Evolutionary conservation across 768 basidiomycete genomes (phyloP), one percentile per base, ranked within the genome.

Genomic region (Russula abietina): DNA sequence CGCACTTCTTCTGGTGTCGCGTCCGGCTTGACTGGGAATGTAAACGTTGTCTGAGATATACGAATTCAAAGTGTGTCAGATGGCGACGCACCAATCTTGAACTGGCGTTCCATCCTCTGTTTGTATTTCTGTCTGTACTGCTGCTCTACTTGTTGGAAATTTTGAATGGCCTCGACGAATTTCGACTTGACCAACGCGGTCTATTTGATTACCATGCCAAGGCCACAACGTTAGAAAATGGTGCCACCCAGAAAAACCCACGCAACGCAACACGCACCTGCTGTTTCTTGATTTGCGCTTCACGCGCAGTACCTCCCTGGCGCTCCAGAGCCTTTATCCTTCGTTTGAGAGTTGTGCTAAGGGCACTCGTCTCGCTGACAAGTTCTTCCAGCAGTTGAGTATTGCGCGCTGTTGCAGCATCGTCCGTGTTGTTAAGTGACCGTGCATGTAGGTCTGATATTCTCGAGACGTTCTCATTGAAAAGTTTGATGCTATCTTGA

Each of bases 1-100:
- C 81, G 77, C 39, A 96, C 77, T 71, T 96, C 92, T 62, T 92
- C 87, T 12, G 83, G 81, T 32, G 91, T 85, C 22, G 93, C 93
- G 68, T 92, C 84, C 2, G 91, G 91, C 73, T 95, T 94, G 51
- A 93, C 92, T 91, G 62, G 54, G 39, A 52, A 58, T 16, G 30
- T 3, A 32, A 41, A 41, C 30, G 5, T 50, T 17, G 16, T 32
- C 11, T 51, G 26, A 41, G 38, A 54, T 41, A 45, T 24, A 63
- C 17, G 55, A 38, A 24, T 43, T 14, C 48, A 28, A 28, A 46
- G 24, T 1, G 12, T 43, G 38, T 33, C 43, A 36, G 19, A 24
- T n/a, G 19, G 8, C 33, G 4, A 69, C 75, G 57, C 62, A 86
- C 88, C 89, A 59, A 93, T 93, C 70, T 81, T 85, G 71, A 89